Evolutionary conservation across 2,329 filamentous ascomycete species (phyloP).

Genomic region (Calonectria pseudoturangicola): DNA sequence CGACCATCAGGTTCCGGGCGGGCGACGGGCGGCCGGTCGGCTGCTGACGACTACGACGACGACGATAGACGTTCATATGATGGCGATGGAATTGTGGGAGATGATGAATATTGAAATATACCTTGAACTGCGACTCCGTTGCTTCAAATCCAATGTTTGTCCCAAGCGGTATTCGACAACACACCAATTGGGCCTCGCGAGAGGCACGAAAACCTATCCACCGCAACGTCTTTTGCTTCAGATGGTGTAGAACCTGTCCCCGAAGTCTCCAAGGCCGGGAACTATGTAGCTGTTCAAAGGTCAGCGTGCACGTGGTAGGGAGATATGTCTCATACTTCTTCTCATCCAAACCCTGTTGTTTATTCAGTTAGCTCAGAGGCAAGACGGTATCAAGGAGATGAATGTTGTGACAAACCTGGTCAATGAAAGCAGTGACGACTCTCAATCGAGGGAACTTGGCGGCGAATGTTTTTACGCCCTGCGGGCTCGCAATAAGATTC

Average conservation of each 20-base stretch:
- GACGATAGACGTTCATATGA: constrained; percentile 72
- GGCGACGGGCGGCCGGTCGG: constrained; percentile 50
- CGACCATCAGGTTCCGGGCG: constrained; percentile 51
- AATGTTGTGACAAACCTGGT: constrained; percentile 73
- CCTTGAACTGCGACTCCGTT: constrained; percentile 46
- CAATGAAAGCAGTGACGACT: constrained; percentile 96
- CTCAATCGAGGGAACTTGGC: constrained; percentile 91
- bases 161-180: constrained; percentile 42
- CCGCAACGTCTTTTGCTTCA: constrained; percentile 62
- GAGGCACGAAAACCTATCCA: constrained; percentile 39
- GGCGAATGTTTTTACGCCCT: constrained; percentile 92
- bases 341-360: constrained; percentile 85
- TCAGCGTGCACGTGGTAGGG: constrained; percentile 58
- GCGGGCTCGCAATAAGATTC: constrained; percentile 97
- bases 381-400: constrained; percentile 15
- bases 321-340: constrained; percentile 82
- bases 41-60: constrained; percentile 68
- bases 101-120: constrained; percentile 72
- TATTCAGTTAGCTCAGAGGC: constrained; percentile 45
- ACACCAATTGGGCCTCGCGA: constrained; percentile 39
- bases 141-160: constrained; percentile 48
- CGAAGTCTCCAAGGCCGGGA: constrained; percentile 95
- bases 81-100: constrained; percentile 71
- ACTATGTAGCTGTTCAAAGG: constrained; percentile 86
- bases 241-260: constrained; percentile 95